Evolutionary conservation across 176 grass and related monocot genomes (phyloP).

Genomic region (Cymbopogon citratus): DNA sequence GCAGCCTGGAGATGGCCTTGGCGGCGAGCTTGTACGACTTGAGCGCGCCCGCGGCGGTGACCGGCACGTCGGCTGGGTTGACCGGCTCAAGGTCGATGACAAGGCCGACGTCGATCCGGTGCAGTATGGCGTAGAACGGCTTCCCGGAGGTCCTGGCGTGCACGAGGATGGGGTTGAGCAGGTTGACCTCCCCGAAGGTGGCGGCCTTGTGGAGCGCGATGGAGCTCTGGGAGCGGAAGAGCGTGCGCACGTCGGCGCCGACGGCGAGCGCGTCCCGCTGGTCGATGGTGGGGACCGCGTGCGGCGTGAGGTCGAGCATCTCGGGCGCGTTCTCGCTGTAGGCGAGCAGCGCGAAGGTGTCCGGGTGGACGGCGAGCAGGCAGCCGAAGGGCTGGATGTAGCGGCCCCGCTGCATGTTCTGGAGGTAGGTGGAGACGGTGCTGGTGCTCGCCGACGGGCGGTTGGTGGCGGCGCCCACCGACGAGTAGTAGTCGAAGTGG

Average conservation of each 20-base stretch:
- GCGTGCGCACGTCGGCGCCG: constrained; percentile 58
- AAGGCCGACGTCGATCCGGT: constrained; percentile 73
- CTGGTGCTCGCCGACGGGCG: constrained; percentile 32
- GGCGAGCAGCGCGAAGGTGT: constrained; percentile 58
- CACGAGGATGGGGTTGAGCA: constrained; percentile 90
- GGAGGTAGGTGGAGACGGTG: constrained; percentile 68
- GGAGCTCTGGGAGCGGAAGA: constrained; percentile 67
- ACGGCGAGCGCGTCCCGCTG: constrained; percentile 64
- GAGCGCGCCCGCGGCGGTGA: constrained; percentile 70
- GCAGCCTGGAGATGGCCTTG: constrained; percentile 87
- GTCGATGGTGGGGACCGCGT: constrained; percentile 93
- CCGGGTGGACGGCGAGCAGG: constrained; percentile 67
- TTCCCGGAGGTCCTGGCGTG: constrained; percentile 83
- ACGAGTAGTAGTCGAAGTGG: constrained; percentile 65
- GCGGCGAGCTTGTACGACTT: constrained; percentile 93
- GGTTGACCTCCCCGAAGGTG: constrained; percentile 62
- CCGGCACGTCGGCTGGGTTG: constrained; percentile 73
- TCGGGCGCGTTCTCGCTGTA: constrained; percentile 90
- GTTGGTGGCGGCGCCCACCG: constrained; percentile 35
- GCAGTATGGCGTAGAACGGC: constrained; percentile 94
- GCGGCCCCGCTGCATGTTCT: constrained; percentile 66
- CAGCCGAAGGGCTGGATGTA: constrained; percentile 89
- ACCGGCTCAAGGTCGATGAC: constrained; percentile 87
- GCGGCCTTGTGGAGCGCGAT: constrained; percentile 84
- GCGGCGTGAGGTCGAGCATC: constrained; percentile 93